Percentiles rank a stretch among this genome's conserved stretches.
These are phyloP conservation scores for Moricandia moricandioides DNA, from an alignment of 345 rosid genomes.

Conservation along the genomic window DNA sequence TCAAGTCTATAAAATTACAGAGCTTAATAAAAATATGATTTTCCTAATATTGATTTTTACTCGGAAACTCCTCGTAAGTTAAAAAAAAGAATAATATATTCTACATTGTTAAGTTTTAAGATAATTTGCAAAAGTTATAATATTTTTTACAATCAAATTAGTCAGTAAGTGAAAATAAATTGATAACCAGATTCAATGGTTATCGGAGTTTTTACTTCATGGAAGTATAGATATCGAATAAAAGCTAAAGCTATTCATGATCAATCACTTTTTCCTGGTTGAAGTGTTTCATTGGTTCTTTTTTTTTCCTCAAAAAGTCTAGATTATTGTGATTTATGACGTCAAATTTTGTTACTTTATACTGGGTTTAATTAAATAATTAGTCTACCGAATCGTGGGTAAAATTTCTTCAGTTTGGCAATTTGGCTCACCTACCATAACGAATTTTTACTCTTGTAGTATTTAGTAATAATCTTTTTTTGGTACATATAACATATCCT, in stretches of 20 bases:
- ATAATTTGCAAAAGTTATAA: background rate
- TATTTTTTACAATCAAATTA: background rate
- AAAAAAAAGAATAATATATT: too few species aligned
- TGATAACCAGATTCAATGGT: background rate
- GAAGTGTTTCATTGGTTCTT: background rate
- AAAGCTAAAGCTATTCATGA: too few species aligned
- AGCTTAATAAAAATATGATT: background rate
- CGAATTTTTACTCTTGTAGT: conserved; percentile 12
- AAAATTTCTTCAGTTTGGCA: conserved; percentile 40
- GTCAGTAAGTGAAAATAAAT: background rate
- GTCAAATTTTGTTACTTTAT: background rate
- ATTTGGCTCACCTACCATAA: conserved; percentile 44
- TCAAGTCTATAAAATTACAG: background rate
- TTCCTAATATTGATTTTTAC: too few species aligned
- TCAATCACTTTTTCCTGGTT: too few species aligned
- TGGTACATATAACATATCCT: too few species aligned
- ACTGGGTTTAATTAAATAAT: background rate
- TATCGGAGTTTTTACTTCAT: too few species aligned
- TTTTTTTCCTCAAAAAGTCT: background rate
- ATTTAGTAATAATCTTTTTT: too few species aligned
- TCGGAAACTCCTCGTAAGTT: too few species aligned
- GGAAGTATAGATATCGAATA: too few species aligned
- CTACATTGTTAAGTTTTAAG: background rate
- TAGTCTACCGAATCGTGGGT: conserved; percentile 14
- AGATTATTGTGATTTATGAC: too few species aligned